A percentile compares a stretch with the other conserved stretches of the same genome.
Evolutionary conservation across 2,329 filamentous ascomycete species (phyloP).

Genomic region (Penicillium concentricum): DNA sequence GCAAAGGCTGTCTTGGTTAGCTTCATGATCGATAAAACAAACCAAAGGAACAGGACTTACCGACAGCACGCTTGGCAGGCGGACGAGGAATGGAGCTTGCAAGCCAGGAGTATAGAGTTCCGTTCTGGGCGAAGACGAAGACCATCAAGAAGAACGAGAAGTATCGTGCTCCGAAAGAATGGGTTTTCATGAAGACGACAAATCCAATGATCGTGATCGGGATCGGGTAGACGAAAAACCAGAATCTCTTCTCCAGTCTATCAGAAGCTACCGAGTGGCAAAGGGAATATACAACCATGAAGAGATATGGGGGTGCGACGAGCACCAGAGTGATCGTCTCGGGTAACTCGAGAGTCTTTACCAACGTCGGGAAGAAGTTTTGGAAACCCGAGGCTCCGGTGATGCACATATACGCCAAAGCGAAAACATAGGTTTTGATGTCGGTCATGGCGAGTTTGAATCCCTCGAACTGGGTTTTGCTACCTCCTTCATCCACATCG

Average conservation of each 20-base stretch:
- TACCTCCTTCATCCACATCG: slow-evolving; percentile 49
- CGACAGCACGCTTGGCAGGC: slow-evolving; percentile 54
- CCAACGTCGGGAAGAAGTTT: slow-evolving; percentile 58
- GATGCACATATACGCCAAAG: slow-evolving; percentile 49
- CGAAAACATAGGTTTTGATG: slow-evolving; percentile 49
- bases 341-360: slow-evolving; percentile 44
- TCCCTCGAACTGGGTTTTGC: slow-evolving; percentile 49
- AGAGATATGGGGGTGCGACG: slow-evolving; percentile 54
- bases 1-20: slow-evolving; percentile 42
- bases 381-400: slow-evolving; percentile 52
- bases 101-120: slow-evolving; percentile 42
- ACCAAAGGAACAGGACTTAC: not conserved
- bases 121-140: slow-evolving; percentile 52
- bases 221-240: slow-evolving; percentile 55
- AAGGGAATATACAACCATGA: slow-evolving; percentile 53
- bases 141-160: slow-evolving; percentile 57
- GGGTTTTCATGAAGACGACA: slow-evolving; percentile 55
- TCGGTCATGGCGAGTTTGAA: slow-evolving; percentile 54
- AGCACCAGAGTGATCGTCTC: slow-evolving; percentile 52
- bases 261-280: slow-evolving; percentile 48
- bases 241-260: slow-evolving; percentile 48
- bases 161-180: slow-evolving; percentile 54
- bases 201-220: slow-evolving; percentile 53
- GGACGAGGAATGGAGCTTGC: slow-evolving; percentile 52
- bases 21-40: not conserved